Percentiles rank a stretch among this genome's conserved stretches.
phyloP scores from a whole-genome alignment of 805 yeast species.

The Kodamaea hsintzibuensis region DNA sequence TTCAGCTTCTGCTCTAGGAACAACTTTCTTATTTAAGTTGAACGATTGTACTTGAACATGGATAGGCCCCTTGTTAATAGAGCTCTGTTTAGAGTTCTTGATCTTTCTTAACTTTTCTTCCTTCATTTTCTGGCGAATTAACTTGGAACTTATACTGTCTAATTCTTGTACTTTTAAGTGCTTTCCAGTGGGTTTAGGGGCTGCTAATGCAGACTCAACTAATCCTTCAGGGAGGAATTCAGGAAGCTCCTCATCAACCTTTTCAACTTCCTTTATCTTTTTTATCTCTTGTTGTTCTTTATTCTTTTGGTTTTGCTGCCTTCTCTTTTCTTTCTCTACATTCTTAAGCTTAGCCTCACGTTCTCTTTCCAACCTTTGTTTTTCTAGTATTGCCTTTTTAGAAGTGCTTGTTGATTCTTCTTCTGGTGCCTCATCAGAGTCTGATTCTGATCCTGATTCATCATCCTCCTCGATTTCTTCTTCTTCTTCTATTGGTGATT shows the following conservation, averaged over 20 bases:
- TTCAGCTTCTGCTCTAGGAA: constrained; percentile 37
- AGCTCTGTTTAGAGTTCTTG: constrained; percentile 23
- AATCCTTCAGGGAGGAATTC: constrained; percentile 45
- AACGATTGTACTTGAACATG: constrained; percentile 36
- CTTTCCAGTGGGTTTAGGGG: constrained; percentile 20
- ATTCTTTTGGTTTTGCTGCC: constrained; percentile 32
- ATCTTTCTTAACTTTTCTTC: constrained; percentile 34
- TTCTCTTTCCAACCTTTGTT: constrained; percentile 23
- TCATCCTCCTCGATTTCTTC: constrained; percentile 17
- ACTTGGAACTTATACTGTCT: constrained; percentile 30
- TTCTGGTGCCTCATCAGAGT: constrained; percentile 44
- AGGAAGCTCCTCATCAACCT: constrained; percentile 30
- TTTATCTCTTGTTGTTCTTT: constrained; percentile 37
- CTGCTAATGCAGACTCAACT: constrained; percentile 25
- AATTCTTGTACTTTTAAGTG: constrained; percentile 35
- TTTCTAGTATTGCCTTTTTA: constrained; percentile 26
- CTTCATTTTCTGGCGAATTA: constrained; percentile 29
- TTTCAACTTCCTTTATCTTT: constrained; percentile 17
- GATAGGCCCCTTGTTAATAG: constrained; percentile 42
- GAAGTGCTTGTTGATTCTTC: constrained; percentile 38
- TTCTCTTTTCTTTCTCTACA: constrained; percentile 37
- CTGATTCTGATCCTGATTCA: constrained; percentile 18
- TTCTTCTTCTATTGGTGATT: constrained; percentile 8
- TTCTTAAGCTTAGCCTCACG: constrained; percentile 25
- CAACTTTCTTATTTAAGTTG: constrained; percentile 24